Percentiles rank a stretch among this genome's conserved stretches.
These are phyloP conservation scores for Cyphellophora attinorum DNA, from an alignment of 2,329 filamentous ascomycete genomes.

Conservation along the genomic window DNA sequence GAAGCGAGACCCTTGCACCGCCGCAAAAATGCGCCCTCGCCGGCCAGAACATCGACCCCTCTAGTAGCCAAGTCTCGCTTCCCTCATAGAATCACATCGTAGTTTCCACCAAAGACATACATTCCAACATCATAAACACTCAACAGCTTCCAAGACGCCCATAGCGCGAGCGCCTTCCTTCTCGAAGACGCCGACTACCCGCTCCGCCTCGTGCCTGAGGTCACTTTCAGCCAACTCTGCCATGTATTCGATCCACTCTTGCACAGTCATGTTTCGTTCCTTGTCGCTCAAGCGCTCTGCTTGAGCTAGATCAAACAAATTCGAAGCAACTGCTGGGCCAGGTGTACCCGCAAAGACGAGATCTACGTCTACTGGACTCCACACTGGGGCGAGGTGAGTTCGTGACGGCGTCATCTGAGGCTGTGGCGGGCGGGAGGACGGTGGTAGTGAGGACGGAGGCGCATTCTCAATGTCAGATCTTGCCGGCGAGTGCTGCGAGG, in stretches of 20 bases:
- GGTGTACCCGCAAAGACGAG: constrained; percentile 45
- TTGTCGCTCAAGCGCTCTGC: constrained; percentile 57
- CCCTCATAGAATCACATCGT: too few species aligned
- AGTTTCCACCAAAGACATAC: too few species aligned
- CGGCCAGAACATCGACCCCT: too few species aligned
- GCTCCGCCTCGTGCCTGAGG: constrained; percentile 71
- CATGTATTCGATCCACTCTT: constrained; percentile 82
- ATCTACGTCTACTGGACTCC: constrained; percentile 71
- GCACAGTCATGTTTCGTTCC: constrained; percentile 84
- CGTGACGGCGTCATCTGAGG: constrained; percentile 50
- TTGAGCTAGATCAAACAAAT: constrained; percentile 25
- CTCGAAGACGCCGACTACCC: constrained; percentile 74
- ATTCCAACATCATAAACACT: constrained; percentile 33
- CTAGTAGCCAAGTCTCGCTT: too few species aligned
- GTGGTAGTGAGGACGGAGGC: constrained; percentile 53
- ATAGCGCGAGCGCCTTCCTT: constrained; percentile 71
- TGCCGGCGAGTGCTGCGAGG: constrained; percentile 47
- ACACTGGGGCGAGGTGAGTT: constrained; percentile 43
- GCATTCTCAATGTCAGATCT: constrained; percentile 73
- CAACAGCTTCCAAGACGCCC: constrained; percentile 63
- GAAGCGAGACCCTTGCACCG: too few species aligned
- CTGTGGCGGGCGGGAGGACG: constrained; percentile 17
- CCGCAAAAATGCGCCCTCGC: too few species aligned
- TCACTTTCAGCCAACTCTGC: constrained; percentile 71
- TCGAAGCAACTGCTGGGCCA: constrained; percentile 25